Evolutionary conservation across 306 rosid species (phyloP), one percentile per base, ranked within the genome.

Genomic region (peach (Prunus persica)): DNA sequence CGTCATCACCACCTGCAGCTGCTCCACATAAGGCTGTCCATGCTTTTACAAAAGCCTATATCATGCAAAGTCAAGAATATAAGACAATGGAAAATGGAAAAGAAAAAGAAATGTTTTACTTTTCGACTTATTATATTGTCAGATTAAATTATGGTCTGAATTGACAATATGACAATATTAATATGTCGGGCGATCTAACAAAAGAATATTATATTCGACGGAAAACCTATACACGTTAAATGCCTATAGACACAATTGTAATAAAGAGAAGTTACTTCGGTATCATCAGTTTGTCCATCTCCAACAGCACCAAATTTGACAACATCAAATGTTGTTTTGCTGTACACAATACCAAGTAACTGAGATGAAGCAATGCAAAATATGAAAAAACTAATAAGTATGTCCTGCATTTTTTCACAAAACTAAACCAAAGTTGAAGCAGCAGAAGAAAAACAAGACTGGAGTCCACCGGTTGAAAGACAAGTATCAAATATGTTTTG

Each of bases 31-130:
- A 18, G 12, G 16, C 61, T 4, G 30, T 15, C 74, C 74, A 70
- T 51, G 74, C 62, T 16, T 52, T 69, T 30, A 27, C n/a, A 27
- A 69, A 69, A 68, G 72, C 72, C 72, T 68, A 6, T 24, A 47
- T 24, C 38, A 3, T 20, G 14, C 20, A 47, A 0, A 11, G 25
- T 8, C 54, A 49, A 16, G 19, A 51, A 51, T 51, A 2, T 51
- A 51, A 51, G 56, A 51, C 6, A 15, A 51, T 19, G 22, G 22
- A 18, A 55, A 18, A 19, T 55, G 18, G 18, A 54, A 55, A 55
- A 55, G 1, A n/a, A 46, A 46, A 46, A 46, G 2, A 46, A 46
- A 3, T 1, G 10, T 46, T 46, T 8, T 8, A 46, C 3, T 46
- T 8, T 46, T 46, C 50, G 14, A 11, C 50, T 5, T 32, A 32